phyloP scores from a whole-genome alignment of 179 eudicot genomes.

The Corrigiola litoralis region DNA sequence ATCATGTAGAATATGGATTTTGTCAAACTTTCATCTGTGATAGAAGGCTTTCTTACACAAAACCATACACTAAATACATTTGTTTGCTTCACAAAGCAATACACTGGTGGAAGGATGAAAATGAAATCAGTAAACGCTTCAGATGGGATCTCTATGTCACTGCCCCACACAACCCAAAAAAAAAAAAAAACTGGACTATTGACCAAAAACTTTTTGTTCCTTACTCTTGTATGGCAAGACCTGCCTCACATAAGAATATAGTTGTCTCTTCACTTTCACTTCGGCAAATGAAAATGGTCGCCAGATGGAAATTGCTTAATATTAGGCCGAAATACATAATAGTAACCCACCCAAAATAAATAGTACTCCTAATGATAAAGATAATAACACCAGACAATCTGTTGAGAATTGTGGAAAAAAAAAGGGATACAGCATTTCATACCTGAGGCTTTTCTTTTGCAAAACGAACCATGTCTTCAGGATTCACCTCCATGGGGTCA shows the following conservation, averaged over 20 bases:
- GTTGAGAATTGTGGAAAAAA: no score
- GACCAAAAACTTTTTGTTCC: neutral
- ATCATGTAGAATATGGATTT: neutral
- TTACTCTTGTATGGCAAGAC: neutral
- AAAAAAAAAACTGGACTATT: neutral
- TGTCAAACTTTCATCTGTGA: neutral
- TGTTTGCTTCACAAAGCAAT: neutral
- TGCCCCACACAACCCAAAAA: no score
- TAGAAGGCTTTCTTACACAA: neutral
- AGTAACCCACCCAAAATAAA: neutral
- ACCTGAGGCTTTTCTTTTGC: conserved; percentile 97
- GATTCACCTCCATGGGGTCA: conserved; percentile 97
- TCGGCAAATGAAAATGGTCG: neutral
- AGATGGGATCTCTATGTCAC: no score
- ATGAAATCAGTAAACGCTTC: neutral
- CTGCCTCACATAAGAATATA: neutral
- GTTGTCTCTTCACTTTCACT: neutral
- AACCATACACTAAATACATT: neutral
- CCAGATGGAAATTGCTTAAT: neutral
- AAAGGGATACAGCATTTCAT: conserved; percentile 13
- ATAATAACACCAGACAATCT: no score
- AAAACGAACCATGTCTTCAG: conserved; percentile 97
- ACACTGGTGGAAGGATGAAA: neutral
- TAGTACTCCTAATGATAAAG: no score
- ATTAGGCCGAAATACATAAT: neutral